These are phyloP conservation scores for Aspergillus ruber DNA, from an alignment of 2,329 filamentous ascomycete species.

Conservation along the genomic window DNA sequence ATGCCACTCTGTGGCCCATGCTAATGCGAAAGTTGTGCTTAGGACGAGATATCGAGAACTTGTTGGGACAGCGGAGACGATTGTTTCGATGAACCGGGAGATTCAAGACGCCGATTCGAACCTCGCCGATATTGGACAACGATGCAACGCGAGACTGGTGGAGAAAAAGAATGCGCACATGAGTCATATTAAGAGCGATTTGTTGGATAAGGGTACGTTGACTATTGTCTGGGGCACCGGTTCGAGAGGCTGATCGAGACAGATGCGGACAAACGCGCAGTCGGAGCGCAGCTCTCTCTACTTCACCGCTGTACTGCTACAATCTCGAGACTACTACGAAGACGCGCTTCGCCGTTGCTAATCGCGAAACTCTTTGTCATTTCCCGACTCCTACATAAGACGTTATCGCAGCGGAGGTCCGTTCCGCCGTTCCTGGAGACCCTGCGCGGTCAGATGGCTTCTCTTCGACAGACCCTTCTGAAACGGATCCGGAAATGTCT, in stretches of 20 bases:
- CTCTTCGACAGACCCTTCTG: constrained; percentile 58
- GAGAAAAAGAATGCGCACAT: constrained; percentile 59
- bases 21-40: constrained; percentile 5
- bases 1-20: constrained; percentile 3
- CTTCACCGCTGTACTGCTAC: constrained; percentile 51
- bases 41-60: constrained; percentile 76
- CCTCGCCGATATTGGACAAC: constrained; percentile 64
- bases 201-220: constrained; percentile 25
- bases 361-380: constrained; percentile 69
- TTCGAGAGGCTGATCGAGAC: constrained; percentile 2
- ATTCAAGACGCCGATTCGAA: constrained; percentile 68
- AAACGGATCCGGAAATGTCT: constrained; percentile 55
- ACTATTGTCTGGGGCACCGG: neutral
- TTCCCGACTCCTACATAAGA: constrained; percentile 67
- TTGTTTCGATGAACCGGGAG: constrained; percentile 77
- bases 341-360: constrained; percentile 46
- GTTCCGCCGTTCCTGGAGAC: constrained; percentile 53
- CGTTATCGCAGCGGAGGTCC: constrained; percentile 51
- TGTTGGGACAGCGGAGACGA: constrained; percentile 86
- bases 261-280: constrained; percentile 39
- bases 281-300: constrained; percentile 53
- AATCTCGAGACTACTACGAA: constrained; percentile 49
- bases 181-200: constrained; percentile 39
- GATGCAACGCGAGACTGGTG: constrained; percentile 68
- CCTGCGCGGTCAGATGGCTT: constrained; percentile 58